Base-by-base conservation (phyloP, 352 stramenopile species). In the Blastocystis sp. region DNA sequence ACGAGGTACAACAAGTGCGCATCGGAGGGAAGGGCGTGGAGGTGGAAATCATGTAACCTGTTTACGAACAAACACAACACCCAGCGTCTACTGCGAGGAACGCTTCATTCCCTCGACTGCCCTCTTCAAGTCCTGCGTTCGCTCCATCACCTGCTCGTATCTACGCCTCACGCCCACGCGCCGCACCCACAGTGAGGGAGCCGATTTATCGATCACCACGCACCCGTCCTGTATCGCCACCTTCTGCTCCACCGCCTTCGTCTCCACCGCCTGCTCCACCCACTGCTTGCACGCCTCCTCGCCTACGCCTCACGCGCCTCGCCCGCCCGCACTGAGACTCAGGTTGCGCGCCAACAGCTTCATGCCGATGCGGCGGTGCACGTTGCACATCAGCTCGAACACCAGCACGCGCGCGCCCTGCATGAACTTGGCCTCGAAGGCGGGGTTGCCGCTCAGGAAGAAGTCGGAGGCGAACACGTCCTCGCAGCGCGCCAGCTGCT, bases 111-210 rank as follows among this genome's bases (percentile, higher is more conserved):
- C 28, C 28, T 34, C 28, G 28, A 34, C 28, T 34, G 28, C 28
- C 28, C 28, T 34, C 28, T 34, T 34, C 28, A 34, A 34, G 28
- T 34, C 28, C 28, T 34, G 28, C 28, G 28, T 34, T 34, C 28
- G 28, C 54, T 43, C 65, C 65, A 76, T 76, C 34, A 76, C 65
- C n/a, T 76, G 65, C 43, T 76, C 65, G n/a, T 76, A 69, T 69
- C 62, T 69, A 69, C 62, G 17, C 7, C 34, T 24, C 17, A 69
- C 34, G 21, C 28, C 28, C 28, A 34, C 28, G 28, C 28, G 28
- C 28, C 28, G 0, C 28, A 34, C 28, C 28, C 28, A 76, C 65
- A 76, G 9, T 11, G 65, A 76, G n/a, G 65, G 24, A 76, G 11
- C 34, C 43, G 65, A 4, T 42, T 76, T 76, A 9, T n/a, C 9